Percentiles rank a stretch among this genome's conserved stretches.
Conservation (phyloP, 495 filamentous ascomycete genomes). For the Aspergillus nidulans region DNA sequence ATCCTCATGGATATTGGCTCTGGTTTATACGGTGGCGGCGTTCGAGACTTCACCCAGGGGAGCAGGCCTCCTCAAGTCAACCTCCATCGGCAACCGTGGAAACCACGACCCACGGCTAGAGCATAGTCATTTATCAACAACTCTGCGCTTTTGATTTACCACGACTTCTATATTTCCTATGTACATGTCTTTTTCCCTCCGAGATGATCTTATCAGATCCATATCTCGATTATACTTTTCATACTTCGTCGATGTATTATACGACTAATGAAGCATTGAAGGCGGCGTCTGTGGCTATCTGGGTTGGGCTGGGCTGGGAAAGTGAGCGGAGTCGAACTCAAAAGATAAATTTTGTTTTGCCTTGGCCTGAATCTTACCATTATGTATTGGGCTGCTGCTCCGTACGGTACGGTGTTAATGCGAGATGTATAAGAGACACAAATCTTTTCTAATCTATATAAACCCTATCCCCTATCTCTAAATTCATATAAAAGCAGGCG, state of each 20-base stretch:
- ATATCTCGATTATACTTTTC: neutral
- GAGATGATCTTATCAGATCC: neutral
- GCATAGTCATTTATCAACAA: constrained; percentile 17
- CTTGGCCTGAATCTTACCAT: neutral
- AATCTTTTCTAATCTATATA: neutral
- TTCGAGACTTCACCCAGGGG: constrained; percentile 23
- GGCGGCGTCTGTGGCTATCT: constrained; percentile 12
- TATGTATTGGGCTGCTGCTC: no score
- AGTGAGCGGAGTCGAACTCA: neutral
- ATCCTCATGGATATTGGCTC: constrained; percentile 44
- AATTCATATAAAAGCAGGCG: neutral
- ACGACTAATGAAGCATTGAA: constrained; percentile 19
- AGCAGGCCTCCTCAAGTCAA: constrained; percentile 28
- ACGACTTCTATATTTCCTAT: constrained; percentile 1
- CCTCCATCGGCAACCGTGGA: constrained; percentile 32
- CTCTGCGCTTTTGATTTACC: neutral
- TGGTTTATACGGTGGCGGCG: constrained; percentile 31
- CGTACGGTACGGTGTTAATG: no score
- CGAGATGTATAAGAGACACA: neutral
- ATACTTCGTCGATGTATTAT: constrained; percentile 15
- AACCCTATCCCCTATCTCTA: neutral
- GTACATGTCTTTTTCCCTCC: constrained; percentile 8
- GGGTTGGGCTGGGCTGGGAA: neutral
- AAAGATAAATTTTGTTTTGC: neutral
- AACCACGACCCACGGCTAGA: constrained; percentile 33